Conservation (phyloP, 2,329 filamentous ascomycete genomes). For the Periconia digitata region DNA sequence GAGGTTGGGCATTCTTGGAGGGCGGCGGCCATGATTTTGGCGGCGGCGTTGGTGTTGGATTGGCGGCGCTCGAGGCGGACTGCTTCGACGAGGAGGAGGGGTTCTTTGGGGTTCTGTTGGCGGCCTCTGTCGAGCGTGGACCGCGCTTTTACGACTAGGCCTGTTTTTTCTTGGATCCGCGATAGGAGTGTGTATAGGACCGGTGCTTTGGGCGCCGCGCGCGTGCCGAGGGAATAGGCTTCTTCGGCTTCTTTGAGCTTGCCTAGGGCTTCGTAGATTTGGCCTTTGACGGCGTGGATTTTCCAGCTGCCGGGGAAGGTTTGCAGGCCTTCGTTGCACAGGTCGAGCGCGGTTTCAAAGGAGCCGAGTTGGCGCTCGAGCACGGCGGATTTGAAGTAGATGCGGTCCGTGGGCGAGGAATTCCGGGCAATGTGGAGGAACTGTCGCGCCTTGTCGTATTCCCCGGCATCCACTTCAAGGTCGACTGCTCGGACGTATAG, state of each 20-base stretch:
- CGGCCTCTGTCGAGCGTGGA: slow-evolving; percentile 91
- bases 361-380: slow-evolving; percentile 87
- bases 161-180: slow-evolving; percentile 81
- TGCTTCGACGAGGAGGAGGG: slow-evolving; percentile 89
- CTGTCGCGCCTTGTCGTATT: slow-evolving; percentile 78
- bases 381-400: slow-evolving; percentile 95
- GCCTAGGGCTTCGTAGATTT: slow-evolving; percentile 85
- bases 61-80: slow-evolving; percentile 88
- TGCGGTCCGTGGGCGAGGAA: slow-evolving; percentile 89
- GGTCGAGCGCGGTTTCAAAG: slow-evolving; percentile 77
- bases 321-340: slow-evolving; percentile 83
- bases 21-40: slow-evolving; percentile 89
- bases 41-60: slow-evolving; percentile 79
- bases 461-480: slow-evolving; percentile 85
- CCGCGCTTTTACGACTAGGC: slow-evolving; percentile 85
- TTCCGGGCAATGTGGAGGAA: slow-evolving; percentile 81
- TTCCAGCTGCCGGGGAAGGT: slow-evolving; percentile 84
- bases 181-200: slow-evolving; percentile 88
- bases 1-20: slow-evolving; percentile 88
- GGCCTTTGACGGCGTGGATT: slow-evolving; percentile 98
- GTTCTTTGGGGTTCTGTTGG: slow-evolving; percentile 80
- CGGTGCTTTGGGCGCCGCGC: slow-evolving; percentile 80
- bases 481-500: slow-evolving; percentile 98
- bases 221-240: slow-evolving; percentile 84
- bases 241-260: slow-evolving; percentile 84